A percentile compares a stretch with the other conserved stretches of the same genome.
These are phyloP conservation scores for Clathrus columnatus DNA, from an alignment of 768 basidiomycete genomes.

Conservation along the genomic window DNA sequence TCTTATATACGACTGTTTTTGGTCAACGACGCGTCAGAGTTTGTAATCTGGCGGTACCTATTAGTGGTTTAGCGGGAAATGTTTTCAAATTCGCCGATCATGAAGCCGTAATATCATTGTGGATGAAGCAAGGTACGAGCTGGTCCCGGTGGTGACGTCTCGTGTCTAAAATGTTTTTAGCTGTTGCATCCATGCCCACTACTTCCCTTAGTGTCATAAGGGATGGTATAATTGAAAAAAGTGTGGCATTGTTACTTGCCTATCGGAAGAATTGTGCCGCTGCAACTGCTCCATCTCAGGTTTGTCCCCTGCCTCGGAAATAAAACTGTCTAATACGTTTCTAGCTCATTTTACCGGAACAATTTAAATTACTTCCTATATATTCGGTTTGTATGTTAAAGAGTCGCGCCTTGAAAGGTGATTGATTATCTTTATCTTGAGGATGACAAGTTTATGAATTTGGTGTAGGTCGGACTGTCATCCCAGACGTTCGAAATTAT, in stretches of 20 bases:
- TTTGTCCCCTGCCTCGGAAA: neutral
- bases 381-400: conserved; percentile 79
- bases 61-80: conserved; percentile 78
- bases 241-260: conserved; percentile 70
- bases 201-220: conserved; percentile 67
- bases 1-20: conserved; percentile 69
- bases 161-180: conserved; percentile 29
- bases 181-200: conserved; percentile 52
- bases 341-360: conserved; percentile 91
- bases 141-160: neutral
- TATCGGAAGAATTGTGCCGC: conserved; percentile 88
- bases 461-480: conserved; percentile 66
- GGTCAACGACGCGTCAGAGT: conserved; percentile 81
- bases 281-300: conserved; percentile 69
- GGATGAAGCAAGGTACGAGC: conserved; percentile 67
- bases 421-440: conserved; percentile 11
- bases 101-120: conserved; percentile 67
- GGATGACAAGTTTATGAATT: neutral
- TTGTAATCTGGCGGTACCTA: conserved; percentile 76
- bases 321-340: conserved; percentile 10
- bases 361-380: conserved; percentile 77
- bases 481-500: conserved; percentile 89
- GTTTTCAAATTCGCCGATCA: conserved; percentile 89
- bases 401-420: conserved; percentile 89
- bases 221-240: conserved; percentile 77